Evolutionary conservation across 169 alveolate species (phyloP).

Genomic region (Cryptosporidium andersoni): DNA sequence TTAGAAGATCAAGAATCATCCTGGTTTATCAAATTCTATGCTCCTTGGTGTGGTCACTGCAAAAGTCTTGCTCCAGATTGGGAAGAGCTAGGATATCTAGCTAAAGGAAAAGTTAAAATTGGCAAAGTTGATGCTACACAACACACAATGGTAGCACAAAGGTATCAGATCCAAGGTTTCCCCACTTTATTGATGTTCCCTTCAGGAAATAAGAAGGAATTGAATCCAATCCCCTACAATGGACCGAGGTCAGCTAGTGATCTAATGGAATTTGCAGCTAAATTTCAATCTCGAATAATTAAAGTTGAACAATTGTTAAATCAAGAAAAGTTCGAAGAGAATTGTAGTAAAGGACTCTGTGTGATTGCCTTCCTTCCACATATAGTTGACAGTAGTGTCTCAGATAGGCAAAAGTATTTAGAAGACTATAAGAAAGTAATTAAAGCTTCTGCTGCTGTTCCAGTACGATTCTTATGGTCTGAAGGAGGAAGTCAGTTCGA

Average conservation of each 20-base stretch:
- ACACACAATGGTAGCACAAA: slow-evolving; percentile 79
- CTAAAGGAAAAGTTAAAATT: slow-evolving; percentile 78
- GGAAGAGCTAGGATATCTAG: slow-evolving; percentile 91
- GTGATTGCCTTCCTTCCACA: slow-evolving; percentile 89
- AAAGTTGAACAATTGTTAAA: slow-evolving; percentile 74
- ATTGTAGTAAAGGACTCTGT: slow-evolving; percentile 84
- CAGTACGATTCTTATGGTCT: slow-evolving; percentile 88
- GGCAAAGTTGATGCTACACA: slow-evolving; percentile 84
- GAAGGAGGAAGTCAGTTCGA: slow-evolving; percentile 90
- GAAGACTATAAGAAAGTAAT: slow-evolving; percentile 79
- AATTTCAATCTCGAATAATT: slow-evolving; percentile 81
- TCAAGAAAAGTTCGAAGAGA: slow-evolving; percentile 76
- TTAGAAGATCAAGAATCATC: slow-evolving; percentile 78
- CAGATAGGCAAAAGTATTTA: slow-evolving; percentile 84
- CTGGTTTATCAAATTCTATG: slow-evolving; percentile 88
- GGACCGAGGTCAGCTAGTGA: slow-evolving; percentile 86
- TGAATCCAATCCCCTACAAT: slow-evolving; percentile 81
- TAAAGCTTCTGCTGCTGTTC: slow-evolving; percentile 81
- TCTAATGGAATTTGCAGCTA: slow-evolving; percentile 81
- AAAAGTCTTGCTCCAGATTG: slow-evolving; percentile 94
- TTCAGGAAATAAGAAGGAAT: slow-evolving; percentile 88
- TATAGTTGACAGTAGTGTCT: slow-evolving; percentile 84
- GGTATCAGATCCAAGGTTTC: slow-evolving; percentile 88
- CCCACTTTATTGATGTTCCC: slow-evolving; percentile 94
- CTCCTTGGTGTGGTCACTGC: slow-evolving; percentile 99